phyloP scores from a whole-genome alignment of 768 basidiomycete species.

The Nidularia sp. region DNA sequence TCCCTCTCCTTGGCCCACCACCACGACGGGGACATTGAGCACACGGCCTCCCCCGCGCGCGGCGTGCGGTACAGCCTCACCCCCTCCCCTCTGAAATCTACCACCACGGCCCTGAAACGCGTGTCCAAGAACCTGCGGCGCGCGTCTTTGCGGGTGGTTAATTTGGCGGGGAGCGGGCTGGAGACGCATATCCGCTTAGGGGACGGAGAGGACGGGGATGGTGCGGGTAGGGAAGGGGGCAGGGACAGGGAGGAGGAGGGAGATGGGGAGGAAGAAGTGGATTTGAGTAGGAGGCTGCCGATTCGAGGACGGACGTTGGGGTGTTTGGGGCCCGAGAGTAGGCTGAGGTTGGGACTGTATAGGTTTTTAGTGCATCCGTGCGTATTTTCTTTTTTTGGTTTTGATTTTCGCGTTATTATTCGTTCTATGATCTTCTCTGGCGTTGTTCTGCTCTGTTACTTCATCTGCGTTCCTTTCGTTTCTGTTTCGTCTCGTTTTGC shows the following conservation, averaged over 20 bases:
- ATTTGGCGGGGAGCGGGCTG: constrained; percentile 58
- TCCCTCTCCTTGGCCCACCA: constrained; percentile 41
- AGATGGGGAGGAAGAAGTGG: constrained; percentile 32
- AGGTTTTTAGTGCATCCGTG: constrained; percentile 70
- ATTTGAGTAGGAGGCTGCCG: constrained; percentile 39
- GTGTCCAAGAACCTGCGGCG: constrained; percentile 56
- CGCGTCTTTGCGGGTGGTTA: constrained; percentile 79
- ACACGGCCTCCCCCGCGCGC: constrained; percentile 33
- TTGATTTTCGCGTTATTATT: no score
- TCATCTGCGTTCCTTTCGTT: no score
- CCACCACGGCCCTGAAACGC: constrained; percentile 53
- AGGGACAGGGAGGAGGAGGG: constrained; percentile 23
- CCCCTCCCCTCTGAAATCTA: constrained; percentile 58
- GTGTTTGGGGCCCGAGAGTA: constrained; percentile 66
- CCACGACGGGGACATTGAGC: constrained; percentile 22
- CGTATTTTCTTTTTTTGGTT: constrained; percentile 23
- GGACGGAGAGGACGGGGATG: constrained; percentile 38
- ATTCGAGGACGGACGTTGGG: constrained; percentile 80
- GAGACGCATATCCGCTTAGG: constrained; percentile 55
- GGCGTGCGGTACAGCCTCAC: constrained; percentile 49
- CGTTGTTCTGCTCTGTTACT: no score
- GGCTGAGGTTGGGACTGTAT: constrained; percentile 59
- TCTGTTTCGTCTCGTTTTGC: no score
- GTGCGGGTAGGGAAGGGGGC: constrained; percentile 13
- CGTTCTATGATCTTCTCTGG: no score